Evolutionary conservation across 768 basidiomycete genomes (phyloP).

Genomic region (Trametes cubensis): DNA sequence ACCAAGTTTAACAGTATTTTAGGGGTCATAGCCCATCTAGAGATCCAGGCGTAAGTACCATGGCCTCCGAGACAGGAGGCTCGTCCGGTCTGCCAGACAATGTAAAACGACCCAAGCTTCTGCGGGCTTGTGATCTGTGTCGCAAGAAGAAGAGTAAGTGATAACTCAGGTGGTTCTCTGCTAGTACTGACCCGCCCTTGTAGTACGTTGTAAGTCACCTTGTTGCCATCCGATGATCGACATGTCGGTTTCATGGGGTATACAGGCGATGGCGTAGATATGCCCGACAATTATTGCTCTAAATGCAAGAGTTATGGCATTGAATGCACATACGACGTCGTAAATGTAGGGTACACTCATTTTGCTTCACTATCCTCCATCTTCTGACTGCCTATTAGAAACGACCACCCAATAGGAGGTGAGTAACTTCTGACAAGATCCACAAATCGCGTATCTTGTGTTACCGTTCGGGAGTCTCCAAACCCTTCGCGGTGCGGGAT

Average conservation of each 20-base stretch:
- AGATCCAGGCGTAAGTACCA: too few species aligned
- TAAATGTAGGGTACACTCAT: slow-evolving; percentile 5
- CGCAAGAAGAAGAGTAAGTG: slow-evolving; percentile 36
- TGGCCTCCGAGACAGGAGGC: too few species aligned
- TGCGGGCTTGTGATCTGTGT: slow-evolving; percentile 38
- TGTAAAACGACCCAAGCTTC: slow-evolving; percentile 34
- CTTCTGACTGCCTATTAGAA: background rate
- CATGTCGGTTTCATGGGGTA: background rate
- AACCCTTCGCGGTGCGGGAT: too few species aligned
- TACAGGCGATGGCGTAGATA: slow-evolving; percentile 22
- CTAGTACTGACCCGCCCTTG: too few species aligned
- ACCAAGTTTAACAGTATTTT: too few species aligned
- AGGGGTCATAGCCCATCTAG: too few species aligned
- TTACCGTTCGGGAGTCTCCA: too few species aligned
- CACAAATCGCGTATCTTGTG: too few species aligned
- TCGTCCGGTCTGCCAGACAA: too few species aligned
- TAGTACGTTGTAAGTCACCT: too few species aligned
- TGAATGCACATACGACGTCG: slow-evolving; percentile 19
- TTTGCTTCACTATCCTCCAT: too few species aligned
- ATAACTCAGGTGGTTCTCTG: background rate
- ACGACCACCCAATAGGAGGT: slow-evolving; percentile 20
- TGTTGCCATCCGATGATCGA: too few species aligned
- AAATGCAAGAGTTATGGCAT: slow-evolving; percentile 16
- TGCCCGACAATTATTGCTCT: slow-evolving; percentile 15
- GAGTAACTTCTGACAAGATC: background rate